Base-by-base conservation (phyloP, 768 basidiomycete genomes). In the Mrakia hoshinonis region DNA sequence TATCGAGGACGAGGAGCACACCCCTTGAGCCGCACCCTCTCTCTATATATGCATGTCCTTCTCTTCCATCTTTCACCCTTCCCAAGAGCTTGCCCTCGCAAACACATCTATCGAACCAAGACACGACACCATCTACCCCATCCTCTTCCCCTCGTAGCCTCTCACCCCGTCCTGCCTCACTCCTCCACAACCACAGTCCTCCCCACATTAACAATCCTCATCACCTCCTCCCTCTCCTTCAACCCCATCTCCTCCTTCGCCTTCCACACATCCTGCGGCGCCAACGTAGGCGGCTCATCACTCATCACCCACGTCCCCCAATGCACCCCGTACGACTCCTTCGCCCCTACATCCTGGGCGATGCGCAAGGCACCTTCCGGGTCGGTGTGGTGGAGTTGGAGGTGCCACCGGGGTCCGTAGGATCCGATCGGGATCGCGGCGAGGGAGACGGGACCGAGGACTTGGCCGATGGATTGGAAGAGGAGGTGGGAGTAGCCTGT, bases 401-500 rank as follows among this genome's bases (percentile, higher is more conserved):
- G 65, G 60, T 77, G 77, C 78, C 78, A 79, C 62, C 74, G 38
- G 0, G 79, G 79, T 24, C 77, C 77, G 68, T 79, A 80, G 20
- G 75, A 73, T 46, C 79, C 79, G 29, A 80, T 80, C 1, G 79
- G 78, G 62, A 80, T 78, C 12, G 78, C 76, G 15, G 77, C 79
- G 22, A 80, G 72, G 39, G 77, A 74, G 24, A 79, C 69, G 3
- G 76, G 75, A 0, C 78, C 78, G 5, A 78, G 60, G 1, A 79
- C 74, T 39, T 77, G 72, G 1, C 79, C 79, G 46, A 78, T 75
- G 22, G 77, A 78, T 48, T 77, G 48, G 69, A 76, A 80, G 11
- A 80, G 73, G 3, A 75, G 75, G 9, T 75, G 70, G 9, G 78
- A 79, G 64, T 78, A 79, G 26, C 78, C 62, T 73, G 60, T n/a